Evolutionary conservation across 352 stramenopile species (phyloP).

Genomic region (Pythium aphanidermatum): DNA sequence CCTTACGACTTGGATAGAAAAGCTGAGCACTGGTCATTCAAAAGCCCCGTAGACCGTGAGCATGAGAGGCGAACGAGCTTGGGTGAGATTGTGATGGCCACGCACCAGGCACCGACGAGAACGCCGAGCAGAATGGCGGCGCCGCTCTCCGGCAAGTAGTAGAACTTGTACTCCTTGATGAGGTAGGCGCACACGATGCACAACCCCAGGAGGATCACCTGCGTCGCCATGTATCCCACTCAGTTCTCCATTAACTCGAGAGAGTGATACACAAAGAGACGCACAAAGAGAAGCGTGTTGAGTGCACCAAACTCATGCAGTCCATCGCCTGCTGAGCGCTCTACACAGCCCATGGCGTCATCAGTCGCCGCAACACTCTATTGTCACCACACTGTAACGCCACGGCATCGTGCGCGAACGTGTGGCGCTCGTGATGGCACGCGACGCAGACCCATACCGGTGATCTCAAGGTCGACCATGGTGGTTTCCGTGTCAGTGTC

Average conservation of each 20-base stretch:
- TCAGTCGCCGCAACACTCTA: too few species aligned
- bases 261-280: conserved; percentile 9
- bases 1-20: conserved; percentile 80
- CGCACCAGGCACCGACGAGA: conserved; percentile 73
- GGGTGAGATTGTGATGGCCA: not conserved
- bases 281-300: conserved; percentile 83
- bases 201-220: conserved; percentile 83
- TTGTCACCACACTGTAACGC: too few species aligned
- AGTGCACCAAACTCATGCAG: conserved; percentile 84
- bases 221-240: not conserved
- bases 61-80: not conserved
- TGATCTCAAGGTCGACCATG: not conserved
- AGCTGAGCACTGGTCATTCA: conserved; percentile 45
- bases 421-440: not conserved
- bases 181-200: conserved; percentile 90
- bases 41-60: not conserved
- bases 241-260: not conserved
- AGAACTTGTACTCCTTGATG: conserved; percentile 88
- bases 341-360: too few species aligned
- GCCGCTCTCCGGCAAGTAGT: conserved; percentile 86
- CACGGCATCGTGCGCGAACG: too few species aligned
- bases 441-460: not conserved
- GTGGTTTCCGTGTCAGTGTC: not conserved
- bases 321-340: conserved; percentile 38
- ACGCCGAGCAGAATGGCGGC: conserved; percentile 90